These are phyloP conservation scores for Leccinellum luteum DNA, from an alignment of 768 basidiomycete genomes.

Conservation along the genomic window DNA sequence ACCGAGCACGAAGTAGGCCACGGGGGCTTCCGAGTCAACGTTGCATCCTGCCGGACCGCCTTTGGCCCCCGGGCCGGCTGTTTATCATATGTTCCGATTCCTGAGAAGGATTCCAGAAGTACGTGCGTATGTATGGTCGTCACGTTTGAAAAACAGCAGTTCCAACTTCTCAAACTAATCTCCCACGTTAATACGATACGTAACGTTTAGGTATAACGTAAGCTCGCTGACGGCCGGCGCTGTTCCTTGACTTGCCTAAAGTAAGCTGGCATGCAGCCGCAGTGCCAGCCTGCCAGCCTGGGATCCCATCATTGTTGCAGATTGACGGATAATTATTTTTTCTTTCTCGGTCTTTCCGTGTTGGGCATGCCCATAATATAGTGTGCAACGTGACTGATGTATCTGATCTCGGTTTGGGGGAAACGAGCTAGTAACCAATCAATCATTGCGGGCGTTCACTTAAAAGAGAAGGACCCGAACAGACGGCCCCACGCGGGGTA, in stretches of 20 bases:
- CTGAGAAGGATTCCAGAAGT: neutral
- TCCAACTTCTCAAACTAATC: too few species aligned
- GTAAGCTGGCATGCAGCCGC: neutral
- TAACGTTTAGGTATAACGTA: too few species aligned
- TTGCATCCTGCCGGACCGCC: neutral
- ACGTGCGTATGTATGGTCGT: too few species aligned
- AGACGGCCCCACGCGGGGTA: constrained; percentile 1
- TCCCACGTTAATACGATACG: neutral
- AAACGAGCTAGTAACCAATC: too few species aligned
- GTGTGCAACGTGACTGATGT: neutral
- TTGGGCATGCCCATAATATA: too few species aligned
- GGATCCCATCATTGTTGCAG: neutral
- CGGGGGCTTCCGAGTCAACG: too few species aligned
- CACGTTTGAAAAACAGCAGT: too few species aligned
- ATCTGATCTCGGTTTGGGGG: neutral
- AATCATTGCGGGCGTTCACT: too few species aligned
- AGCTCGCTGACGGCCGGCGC: too few species aligned
- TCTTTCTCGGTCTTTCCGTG: neutral
- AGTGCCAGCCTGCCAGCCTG: too few species aligned
- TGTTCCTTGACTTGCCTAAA: neutral
- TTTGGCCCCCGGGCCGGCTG: neutral
- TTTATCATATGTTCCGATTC: neutral
- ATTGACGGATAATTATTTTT: neutral
- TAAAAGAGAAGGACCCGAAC: constrained; percentile 11
- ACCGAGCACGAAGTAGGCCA: neutral